Evolutionary conservation across 2,329 filamentous ascomycete species (phyloP).

Genomic region (Scedosporium aurantiacum): DNA sequence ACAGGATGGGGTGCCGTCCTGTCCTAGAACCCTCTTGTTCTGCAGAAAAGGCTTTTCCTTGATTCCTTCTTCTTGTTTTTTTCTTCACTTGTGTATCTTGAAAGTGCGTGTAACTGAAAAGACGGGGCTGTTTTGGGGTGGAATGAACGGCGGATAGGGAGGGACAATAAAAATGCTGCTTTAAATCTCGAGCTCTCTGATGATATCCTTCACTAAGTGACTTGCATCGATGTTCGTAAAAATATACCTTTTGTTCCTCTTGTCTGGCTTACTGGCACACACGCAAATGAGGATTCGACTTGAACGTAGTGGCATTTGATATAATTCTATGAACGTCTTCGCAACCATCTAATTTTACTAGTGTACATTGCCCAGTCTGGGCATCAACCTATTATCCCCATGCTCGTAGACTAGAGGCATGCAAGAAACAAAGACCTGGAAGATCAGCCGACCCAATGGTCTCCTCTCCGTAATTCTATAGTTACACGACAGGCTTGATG

Average conservation of each 20-base stretch:
- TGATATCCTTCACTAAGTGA: not conserved
- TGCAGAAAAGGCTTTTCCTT: not conserved
- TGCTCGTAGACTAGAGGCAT: not conserved
- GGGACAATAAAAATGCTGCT: not conserved
- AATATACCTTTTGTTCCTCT: not conserved
- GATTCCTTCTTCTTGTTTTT: not conserved
- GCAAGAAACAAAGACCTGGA: not conserved
- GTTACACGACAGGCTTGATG: constrained; percentile 56
- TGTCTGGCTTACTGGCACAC: not conserved
- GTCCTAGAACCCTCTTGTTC: not conserved
- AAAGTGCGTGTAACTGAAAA: not conserved
- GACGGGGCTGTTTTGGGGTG: not conserved
- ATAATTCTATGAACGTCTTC: not conserved
- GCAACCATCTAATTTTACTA: not conserved
- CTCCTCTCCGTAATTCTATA: not conserved
- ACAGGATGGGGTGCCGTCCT: no score
- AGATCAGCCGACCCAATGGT: not conserved
- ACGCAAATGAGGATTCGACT: not conserved
- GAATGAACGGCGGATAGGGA: not conserved
- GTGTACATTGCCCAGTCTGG: not conserved
- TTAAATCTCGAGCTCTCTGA: not conserved
- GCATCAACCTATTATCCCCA: not conserved
- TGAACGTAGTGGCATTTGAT: not conserved
- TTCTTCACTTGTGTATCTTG: not conserved
- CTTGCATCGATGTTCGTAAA: not conserved